Conservation (phyloP, 345 rosid genomes). For the Salix koriyanagi region DNA sequence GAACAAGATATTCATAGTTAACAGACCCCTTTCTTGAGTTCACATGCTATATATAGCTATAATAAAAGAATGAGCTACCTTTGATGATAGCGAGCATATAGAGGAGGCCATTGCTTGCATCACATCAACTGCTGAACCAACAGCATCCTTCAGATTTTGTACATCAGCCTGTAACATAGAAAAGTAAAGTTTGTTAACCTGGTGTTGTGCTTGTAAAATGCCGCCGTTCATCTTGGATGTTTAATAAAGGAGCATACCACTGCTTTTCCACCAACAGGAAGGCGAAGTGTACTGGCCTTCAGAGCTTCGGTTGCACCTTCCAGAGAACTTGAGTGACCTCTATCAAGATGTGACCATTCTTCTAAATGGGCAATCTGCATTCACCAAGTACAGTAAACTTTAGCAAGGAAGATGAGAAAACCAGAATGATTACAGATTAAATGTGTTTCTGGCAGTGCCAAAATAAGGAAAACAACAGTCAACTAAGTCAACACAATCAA, state of each 20-base stretch:
- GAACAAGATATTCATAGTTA: background rate
- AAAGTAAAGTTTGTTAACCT: constrained; percentile 13
- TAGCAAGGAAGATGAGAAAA: constrained; percentile 9
- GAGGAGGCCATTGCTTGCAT: constrained; percentile 88
- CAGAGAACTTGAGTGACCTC: constrained; percentile 65
- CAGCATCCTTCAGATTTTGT: constrained; percentile 77
- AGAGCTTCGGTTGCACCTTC: constrained; percentile 80
- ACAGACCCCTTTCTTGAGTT: background rate
- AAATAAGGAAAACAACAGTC: background rate
- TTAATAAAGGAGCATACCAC: constrained; percentile 34
- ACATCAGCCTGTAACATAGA: constrained; percentile 52
- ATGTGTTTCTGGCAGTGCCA: background rate
- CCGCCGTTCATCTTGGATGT: background rate
- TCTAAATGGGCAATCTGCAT: constrained; percentile 61
- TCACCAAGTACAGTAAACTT: constrained; percentile 14
- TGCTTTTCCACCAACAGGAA: constrained; percentile 78
- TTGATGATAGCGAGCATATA: constrained; percentile 48
- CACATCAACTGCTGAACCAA: constrained; percentile 72
- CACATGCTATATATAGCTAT: background rate
- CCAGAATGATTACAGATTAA: background rate
- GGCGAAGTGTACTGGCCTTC: constrained; percentile 94
- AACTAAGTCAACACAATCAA: background rate
- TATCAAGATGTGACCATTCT: constrained; percentile 70
- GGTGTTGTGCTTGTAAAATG: background rate
- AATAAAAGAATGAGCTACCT: constrained; percentile 40